phyloP scores from a whole-genome alignment of 2,329 filamentous ascomycete genomes.

The Septoria petroselini region DNA sequence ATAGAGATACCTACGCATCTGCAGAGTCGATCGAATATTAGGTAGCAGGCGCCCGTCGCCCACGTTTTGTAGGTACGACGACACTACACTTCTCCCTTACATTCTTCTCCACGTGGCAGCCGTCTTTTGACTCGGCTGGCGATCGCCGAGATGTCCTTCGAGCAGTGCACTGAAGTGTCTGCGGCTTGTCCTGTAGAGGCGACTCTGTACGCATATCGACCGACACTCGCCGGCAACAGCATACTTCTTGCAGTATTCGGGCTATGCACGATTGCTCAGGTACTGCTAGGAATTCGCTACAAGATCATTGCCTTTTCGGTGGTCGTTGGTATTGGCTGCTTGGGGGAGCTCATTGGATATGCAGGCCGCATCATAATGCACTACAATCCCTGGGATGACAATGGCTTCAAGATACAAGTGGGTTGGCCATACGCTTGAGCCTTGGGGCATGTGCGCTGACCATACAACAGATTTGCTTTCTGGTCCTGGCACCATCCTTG shows the following conservation, averaged over 20 bases:
- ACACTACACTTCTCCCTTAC: background rate
- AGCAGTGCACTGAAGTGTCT: constrained; percentile 32
- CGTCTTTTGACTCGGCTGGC: background rate
- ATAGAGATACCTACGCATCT: background rate
- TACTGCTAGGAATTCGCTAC: constrained; percentile 37
- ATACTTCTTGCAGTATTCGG: constrained; percentile 41
- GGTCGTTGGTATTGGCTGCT: constrained; percentile 41
- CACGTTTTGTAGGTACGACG: background rate
- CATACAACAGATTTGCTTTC: constrained; percentile 37
- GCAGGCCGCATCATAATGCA: constrained; percentile 44
- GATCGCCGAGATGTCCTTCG: constrained; percentile 5
- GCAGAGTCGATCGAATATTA: background rate
- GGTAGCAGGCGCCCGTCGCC: background rate
- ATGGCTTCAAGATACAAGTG: constrained; percentile 42
- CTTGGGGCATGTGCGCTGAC: no score
- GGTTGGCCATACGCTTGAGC: no score
- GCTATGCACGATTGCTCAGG: constrained; percentile 38
- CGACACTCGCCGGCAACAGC: constrained; percentile 40
- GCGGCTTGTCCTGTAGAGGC: constrained; percentile 38
- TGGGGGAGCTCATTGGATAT: constrained; percentile 46
- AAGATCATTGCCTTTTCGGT: constrained; percentile 43
- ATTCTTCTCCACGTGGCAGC: background rate
- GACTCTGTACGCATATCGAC: constrained; percentile 43
- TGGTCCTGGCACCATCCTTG: constrained; percentile 46
- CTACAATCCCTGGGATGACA: constrained; percentile 42